phyloP scores from a whole-genome alignment of 768 basidiomycete species.

The Auricularia heimuer region DNA sequence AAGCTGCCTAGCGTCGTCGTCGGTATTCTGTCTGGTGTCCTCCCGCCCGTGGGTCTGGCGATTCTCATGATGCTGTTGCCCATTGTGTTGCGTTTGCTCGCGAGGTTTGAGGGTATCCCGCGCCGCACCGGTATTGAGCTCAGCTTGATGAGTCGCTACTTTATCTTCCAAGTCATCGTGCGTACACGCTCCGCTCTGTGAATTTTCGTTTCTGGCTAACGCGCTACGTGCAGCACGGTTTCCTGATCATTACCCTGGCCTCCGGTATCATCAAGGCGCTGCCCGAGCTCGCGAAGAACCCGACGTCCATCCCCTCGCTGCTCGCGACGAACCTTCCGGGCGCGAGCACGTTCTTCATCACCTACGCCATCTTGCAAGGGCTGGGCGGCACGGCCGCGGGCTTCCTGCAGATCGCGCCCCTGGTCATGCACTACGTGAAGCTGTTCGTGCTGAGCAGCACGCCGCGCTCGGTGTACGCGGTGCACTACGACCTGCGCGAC shows the following conservation, averaged over 20 bases:
- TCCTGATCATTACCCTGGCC: constrained; percentile 79
- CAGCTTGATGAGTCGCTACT: constrained; percentile 85
- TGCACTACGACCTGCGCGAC: constrained; percentile 63
- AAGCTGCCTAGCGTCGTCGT: constrained; percentile 49
- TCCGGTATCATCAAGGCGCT: constrained; percentile 77
- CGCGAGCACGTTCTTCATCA: constrained; percentile 86
- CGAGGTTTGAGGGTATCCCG: constrained; percentile 83
- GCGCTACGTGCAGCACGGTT: constrained; percentile 61
- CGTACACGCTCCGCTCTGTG: constrained; percentile 22
- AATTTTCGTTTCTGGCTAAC: background rate
- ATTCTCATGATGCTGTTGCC: constrained; percentile 83
- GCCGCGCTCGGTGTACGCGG: constrained; percentile 71
- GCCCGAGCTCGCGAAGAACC: constrained; percentile 51
- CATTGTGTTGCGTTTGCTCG: constrained; percentile 70
- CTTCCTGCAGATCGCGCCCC: constrained; percentile 65
- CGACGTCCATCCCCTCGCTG: constrained; percentile 54
- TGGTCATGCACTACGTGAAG: constrained; percentile 86
- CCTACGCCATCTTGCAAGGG: constrained; percentile 76
- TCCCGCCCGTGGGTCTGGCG: constrained; percentile 80
- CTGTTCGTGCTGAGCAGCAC: constrained; percentile 81
- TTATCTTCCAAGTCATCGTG: constrained; percentile 86
- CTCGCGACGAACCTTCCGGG: constrained; percentile 72
- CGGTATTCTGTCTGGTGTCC: constrained; percentile 81
- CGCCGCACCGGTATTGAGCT: constrained; percentile 75
- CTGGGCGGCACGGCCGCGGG: constrained; percentile 70